These are phyloP conservation scores for Xerocomus brunneocitrinus DNA, from an alignment of 768 basidiomycete genomes.

Conservation along the genomic window DNA sequence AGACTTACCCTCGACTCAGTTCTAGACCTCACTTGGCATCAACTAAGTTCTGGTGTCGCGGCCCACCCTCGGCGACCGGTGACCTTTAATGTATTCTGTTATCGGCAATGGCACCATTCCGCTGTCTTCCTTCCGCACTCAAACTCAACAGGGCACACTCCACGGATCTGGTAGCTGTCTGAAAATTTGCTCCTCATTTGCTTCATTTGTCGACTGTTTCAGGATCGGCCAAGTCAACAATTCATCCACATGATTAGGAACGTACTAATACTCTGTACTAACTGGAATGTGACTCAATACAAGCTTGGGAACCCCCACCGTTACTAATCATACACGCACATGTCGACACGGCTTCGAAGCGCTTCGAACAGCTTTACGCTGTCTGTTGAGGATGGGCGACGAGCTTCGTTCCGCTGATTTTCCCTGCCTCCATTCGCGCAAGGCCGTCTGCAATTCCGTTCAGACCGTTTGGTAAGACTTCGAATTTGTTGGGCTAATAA, in stretches of 20 bases:
- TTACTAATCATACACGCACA: slow-evolving; percentile 18
- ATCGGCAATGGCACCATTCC: neutral
- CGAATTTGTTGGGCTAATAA: slow-evolving; percentile 36
- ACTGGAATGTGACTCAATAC: slow-evolving; percentile 1
- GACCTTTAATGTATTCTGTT: neutral
- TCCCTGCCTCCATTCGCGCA: slow-evolving; percentile 30
- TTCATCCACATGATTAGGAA: slow-evolving; percentile 2
- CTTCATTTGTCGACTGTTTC: neutral
- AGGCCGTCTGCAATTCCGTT: slow-evolving; percentile 35
- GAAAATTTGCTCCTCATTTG: too few species aligned
- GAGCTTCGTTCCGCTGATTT: slow-evolving; percentile 43
- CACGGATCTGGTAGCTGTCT: too few species aligned
- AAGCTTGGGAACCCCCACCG: neutral
- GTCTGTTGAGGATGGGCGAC: slow-evolving; percentile 40
- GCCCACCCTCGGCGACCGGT: neutral
- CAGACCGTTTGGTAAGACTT: slow-evolving; percentile 41
- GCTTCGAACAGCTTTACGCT: slow-evolving; percentile 3
- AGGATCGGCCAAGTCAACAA: neutral
- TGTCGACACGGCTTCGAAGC: neutral
- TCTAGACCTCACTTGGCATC: slow-evolving; percentile 2
- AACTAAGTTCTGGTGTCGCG: neutral
- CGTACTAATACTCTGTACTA: neutral
- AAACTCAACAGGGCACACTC: too few species aligned
- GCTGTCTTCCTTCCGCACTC: neutral
- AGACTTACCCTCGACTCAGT: slow-evolving; percentile 4